Evolutionary conservation across 768 basidiomycete genomes (phyloP), one percentile per base, ranked within the genome.

Genomic region (Cystobasidium tubakii): DNA sequence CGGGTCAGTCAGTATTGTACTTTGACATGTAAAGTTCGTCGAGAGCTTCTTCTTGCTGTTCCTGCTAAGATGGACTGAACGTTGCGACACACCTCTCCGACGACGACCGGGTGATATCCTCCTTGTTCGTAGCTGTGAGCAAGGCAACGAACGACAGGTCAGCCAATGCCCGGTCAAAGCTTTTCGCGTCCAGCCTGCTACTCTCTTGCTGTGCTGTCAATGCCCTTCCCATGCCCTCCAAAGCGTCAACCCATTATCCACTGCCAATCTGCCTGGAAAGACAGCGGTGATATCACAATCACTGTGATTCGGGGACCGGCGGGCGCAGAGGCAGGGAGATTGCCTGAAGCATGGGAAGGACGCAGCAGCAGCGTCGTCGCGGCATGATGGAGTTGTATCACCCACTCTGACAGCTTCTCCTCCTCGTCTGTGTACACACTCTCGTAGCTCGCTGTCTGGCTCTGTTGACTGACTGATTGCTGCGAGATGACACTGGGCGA

Each of bases 341-440:
- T 42, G n/a, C n/a, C 17, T 7, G 21, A 50, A 21, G 46, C 15
- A 50, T 50, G 46, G 46, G 42, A 42, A 17, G 17, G 17, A 7
- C 9, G 42, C 7, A 7, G 42, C 42, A 42, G 29, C 23, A 31
- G n/a, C 7, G n/a, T 6, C 7, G 54, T 9, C n/a, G 62, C 23
- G 34, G 33, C 9, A 4, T 31, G 62, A 57, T 12, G 23, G n/a
- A n/a, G 21, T 21, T 7, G n/a, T 57, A 53, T 25, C 10, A 62
- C 69, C 54, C 69, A 75, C 36, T 79, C 79, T 23, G 65, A 67
- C 34, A 79, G 74, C 76, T 79, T 78, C 77, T 79, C 79, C 75
- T 79, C 79, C 66, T 79, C 79, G 54, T 79, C 79, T 21, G 79
- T 79, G 66, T 71, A 76, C 62, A 77, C 77, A 44, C 69, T 72